A percentile compares a stretch with the other conserved stretches of the same genome.
These are phyloP conservation scores for Liriodendron chinense DNA, from an alignment of 164 flowering plant genomes.

Conservation along the genomic window DNA sequence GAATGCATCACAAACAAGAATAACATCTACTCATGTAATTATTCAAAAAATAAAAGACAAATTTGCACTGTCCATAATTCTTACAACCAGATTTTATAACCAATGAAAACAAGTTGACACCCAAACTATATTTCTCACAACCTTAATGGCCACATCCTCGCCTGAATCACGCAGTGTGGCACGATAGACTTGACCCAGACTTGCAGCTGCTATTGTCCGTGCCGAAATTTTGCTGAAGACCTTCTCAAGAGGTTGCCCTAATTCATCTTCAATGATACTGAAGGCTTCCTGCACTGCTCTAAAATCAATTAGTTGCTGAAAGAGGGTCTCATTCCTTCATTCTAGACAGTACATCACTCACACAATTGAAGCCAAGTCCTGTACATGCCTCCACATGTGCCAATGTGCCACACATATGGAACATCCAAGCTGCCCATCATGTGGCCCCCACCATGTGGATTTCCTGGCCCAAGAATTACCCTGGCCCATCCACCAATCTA, in stretches of 20 bases:
- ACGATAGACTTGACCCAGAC: conserved; percentile 96
- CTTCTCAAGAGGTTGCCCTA: conserved; percentile 89
- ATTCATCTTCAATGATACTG: conserved; percentile 85
- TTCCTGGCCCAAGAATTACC: too few species aligned
- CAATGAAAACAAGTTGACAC: neutral
- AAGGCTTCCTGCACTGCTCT: conserved; percentile 70
- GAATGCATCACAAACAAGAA: too few species aligned
- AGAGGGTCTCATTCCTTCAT: neutral
- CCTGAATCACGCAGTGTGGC: conserved; percentile 85
- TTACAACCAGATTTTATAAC: too few species aligned
- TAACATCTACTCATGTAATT: too few species aligned
- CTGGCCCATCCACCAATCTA: too few species aligned
- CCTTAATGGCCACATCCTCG: conserved; percentile 99
- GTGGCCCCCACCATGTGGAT: too few species aligned
- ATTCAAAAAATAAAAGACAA: too few species aligned
- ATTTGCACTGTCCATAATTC: neutral
- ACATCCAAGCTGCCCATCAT: too few species aligned
- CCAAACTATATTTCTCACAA: conserved; percentile 21
- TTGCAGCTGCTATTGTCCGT: conserved; percentile 94
- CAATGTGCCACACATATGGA: neutral
- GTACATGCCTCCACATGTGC: neutral
- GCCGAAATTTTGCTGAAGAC: conserved; percentile 92
- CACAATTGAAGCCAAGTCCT: neutral
- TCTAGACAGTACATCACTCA: neutral
- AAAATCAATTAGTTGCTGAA: neutral